Base-by-base conservation (phyloP, 345 rosid genomes). In the Litchi chinensis region DNA sequence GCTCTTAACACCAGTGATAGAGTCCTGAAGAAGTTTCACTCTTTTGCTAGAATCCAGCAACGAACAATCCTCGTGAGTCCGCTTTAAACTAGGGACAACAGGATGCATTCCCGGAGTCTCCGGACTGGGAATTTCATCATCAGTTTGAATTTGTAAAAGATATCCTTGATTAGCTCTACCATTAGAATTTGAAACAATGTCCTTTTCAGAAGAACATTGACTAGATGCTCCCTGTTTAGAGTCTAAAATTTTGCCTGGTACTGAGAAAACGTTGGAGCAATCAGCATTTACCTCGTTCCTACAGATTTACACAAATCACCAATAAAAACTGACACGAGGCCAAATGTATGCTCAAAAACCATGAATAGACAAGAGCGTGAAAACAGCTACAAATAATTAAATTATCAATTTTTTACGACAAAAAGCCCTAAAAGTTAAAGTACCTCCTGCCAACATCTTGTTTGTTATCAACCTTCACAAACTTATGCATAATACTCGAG, bases 401-500 rank as follows among this genome's bases (percentile, higher is more conserved):
- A 70, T 18, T 0, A 19, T 24, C 52, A 41, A 70, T 28, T 0
- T 22, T 56, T 8, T 9, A 50, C 52, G 12, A 3, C 8, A 65
- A 40, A 32, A 71, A 57, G 18, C 8, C 54, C 41, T 13, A 4
- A 15, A 68, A 39, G 28, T 64, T 62, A 40, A 50, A 72, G 26
- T 81, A 93, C 95, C 94, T 91, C 56, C 40, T 81, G 16, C 48
- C 74, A 69, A 90, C 78, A 70, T 82, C 76, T 62, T 86, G 81
- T 63, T 71, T 80, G 60, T 72, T 83, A 69, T 87, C 92, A 67
- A 83, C 91, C 85, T 84, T 95, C 18, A 83, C 94, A 83, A 95
- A 92, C 90, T 95, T 95, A 81, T 91, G 98, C 95, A 91, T 85
- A 59, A 95, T 95, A 79, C 88, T 91, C 24, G 98, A 90, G 84